Evolutionary conservation across 345 rosid genomes (phyloP), one percentile per base, ranked within the genome.

Genomic region (Sapria himalayana): DNA sequence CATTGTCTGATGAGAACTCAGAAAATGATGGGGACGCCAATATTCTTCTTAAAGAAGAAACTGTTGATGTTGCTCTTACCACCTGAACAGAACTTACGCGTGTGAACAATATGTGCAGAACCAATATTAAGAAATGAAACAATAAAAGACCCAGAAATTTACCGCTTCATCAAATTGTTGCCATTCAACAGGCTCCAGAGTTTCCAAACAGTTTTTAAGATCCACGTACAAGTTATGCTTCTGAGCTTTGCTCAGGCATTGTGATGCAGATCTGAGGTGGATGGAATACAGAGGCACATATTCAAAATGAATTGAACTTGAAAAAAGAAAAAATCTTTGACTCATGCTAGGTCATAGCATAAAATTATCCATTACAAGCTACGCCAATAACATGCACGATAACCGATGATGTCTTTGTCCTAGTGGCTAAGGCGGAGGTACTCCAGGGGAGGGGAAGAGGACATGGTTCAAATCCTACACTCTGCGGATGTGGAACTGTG

Each of bases 1-100:
- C 89, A 64, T 76, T 84, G 41, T 72, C 85, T 56, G 80, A 70
- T 61, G 59, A 61, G 65, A 76, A 73, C 62, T 78, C 94, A 49
- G 80, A 66, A 68, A 86, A 86, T 29, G 72, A 74, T 56, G 92
- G 80, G 62, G 94, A 78, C 44, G 70, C 55, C 50, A 78, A 66
- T 69, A 72, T 69, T 59, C 82, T 70, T 72, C 97, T 78, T 49
- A 86, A 66, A 46, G 82, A 73, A 16, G 74, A 52, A 64, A 76
- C 57, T 43, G 80, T 80, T 62, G 89, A 81, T 66, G 70, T 76
- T 43, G 54, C 73, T 62, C 78, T 68, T 65, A 69, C 76, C 57
- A 71, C 95, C 95, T 84, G 69, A 52, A 73, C 66, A 13, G 50
- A 37, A 60, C 48, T 9, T 51, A 45, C 34, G 51, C 40, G 49